Evolutionary conservation across 1,139 yeast species (phyloP), one percentile per base, ranked within the genome.

Genomic region (Hyphopichia wangnamkhiaoensis): DNA sequence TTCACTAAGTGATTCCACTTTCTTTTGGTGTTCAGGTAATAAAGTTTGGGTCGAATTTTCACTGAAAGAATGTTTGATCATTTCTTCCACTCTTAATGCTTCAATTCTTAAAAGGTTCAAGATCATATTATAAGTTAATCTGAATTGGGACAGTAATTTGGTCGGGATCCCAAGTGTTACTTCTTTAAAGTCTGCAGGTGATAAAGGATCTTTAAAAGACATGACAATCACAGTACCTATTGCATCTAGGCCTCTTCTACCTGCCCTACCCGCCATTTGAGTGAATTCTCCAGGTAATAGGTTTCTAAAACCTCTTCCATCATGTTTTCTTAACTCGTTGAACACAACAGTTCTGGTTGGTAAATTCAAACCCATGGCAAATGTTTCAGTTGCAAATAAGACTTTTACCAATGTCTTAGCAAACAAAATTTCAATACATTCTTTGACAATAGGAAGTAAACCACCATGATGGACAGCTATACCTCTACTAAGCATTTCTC

Each of bases 251-350:
- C 98, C 98, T 74, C 98, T 83, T 67, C 98, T 82, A 48, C 98
- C 98, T 2, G 98, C 98, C 64, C 98, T 80, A 38, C 98, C 98
- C 0, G 98, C 91, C 98, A 94, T 93, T 65, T 93, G 98, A 1
- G 97, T 94, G 59, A 91, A 93, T 59, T 93, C 98, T 34, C 98
- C 98, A 0, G 98, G 96, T 9, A 85, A 71, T 44, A 93, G 69
- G 54, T 84, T 79, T 59, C 99, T 77, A 62, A 88, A 83, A 0
- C 78, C 77, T 35, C 82, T 76, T 31, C 98, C 98, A 59, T 93
- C 98, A 59, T 90, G 96, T 55, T 93, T 93, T 52, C 94, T 71
- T 36, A 84, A 70, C 35, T 85, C 87, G 44, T 91, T 79, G 60
- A 93, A 93, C 1, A 93, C 93, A 33, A 93, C 99, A 0, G 98